Conservation (phyloP, 1,284 basidiomycete species). For the Dichomitus squalens region DNA sequence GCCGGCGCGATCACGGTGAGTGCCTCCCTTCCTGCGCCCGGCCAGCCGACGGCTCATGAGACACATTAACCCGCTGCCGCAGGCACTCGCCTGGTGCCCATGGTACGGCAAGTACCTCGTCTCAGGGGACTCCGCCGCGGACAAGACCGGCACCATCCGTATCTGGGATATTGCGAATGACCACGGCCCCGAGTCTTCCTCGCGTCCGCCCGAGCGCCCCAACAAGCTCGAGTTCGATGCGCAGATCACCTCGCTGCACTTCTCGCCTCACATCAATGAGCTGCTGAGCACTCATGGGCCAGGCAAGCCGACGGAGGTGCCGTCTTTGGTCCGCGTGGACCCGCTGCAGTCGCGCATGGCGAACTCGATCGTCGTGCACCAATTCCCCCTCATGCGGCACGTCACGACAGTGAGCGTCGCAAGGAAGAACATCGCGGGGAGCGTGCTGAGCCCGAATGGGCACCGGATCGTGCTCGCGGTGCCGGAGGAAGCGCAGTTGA, state of each 20-base stretch:
- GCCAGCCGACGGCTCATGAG: not conserved
- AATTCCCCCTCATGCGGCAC: conserved; percentile 50
- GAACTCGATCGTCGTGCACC: conserved; percentile 59
- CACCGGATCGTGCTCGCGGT: conserved; percentile 50
- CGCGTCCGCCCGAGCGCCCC: conserved; percentile 52
- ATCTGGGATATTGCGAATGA: conserved; percentile 59
- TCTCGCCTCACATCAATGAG: conserved; percentile 86
- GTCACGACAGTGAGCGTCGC: conserved; percentile 45
- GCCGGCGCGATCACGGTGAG: conserved; percentile 31
- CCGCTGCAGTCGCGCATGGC: conserved; percentile 24
- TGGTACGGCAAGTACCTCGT: conserved; percentile 87
- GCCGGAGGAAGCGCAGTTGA: conserved; percentile 51
- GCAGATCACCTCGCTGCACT: conserved; percentile 82
- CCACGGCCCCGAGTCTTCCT: conserved; percentile 48
- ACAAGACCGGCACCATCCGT: conserved; percentile 69
- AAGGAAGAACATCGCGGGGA: conserved; percentile 45
- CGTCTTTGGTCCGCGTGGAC: not conserved
- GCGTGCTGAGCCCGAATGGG: conserved; percentile 49
- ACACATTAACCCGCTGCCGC: not conserved
- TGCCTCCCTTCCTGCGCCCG: conserved; percentile 6
- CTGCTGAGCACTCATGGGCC: conserved; percentile 83
- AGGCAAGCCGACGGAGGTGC: conserved; percentile 22
- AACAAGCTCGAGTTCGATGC: conserved; percentile 56
- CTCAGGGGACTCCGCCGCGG: conserved; percentile 75
- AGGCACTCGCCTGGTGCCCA: conserved; percentile 92